Percentiles rank a stretch among this genome's conserved stretches.
These are phyloP conservation scores for Phytopythium sindhum DNA, from an alignment of 352 stramenopile species.

Conservation along the genomic window DNA sequence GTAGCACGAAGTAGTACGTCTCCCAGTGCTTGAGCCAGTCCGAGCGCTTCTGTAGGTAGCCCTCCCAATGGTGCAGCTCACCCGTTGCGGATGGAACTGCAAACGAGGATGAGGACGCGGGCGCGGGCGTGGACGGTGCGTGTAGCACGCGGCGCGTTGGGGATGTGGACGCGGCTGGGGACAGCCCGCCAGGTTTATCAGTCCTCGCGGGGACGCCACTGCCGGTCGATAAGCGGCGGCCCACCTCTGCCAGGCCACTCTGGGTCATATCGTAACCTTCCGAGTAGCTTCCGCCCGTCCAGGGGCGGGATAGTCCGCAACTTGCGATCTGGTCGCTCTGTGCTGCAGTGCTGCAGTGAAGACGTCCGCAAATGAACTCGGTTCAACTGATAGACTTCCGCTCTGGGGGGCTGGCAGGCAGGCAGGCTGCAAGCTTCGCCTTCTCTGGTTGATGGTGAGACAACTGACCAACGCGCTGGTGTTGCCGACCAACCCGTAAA, in stretches of 20 bases:
- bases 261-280: conserved; percentile 21
- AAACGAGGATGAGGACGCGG: conserved; percentile 38
- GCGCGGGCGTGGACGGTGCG: conserved; percentile 14
- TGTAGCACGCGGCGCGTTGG: conserved; percentile 14
- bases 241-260: conserved; percentile 7
- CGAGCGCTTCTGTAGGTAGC: conserved; percentile 85
- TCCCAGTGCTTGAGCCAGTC: conserved; percentile 91
- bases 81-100: background rate
- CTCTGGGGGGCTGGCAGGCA: no score
- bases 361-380: no score
- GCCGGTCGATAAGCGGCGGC: conserved; percentile 8
- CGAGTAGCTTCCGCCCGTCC: no score
- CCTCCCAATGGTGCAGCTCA: conserved; percentile 39
- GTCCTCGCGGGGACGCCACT: conserved; percentile 8
- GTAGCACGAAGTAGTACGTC: conserved; percentile 86
- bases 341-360: no score
- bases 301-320: no score
- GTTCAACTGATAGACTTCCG: background rate
- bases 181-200: conserved; percentile 22
- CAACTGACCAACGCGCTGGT: background rate
- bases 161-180: conserved; percentile 18
- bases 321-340: no score
- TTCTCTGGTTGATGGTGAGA: background rate
- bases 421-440: no score
- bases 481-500: no score